These are phyloP conservation scores for Cercophora sp. DNA, from an alignment of 495 filamentous ascomycete species.

Conservation along the genomic window DNA sequence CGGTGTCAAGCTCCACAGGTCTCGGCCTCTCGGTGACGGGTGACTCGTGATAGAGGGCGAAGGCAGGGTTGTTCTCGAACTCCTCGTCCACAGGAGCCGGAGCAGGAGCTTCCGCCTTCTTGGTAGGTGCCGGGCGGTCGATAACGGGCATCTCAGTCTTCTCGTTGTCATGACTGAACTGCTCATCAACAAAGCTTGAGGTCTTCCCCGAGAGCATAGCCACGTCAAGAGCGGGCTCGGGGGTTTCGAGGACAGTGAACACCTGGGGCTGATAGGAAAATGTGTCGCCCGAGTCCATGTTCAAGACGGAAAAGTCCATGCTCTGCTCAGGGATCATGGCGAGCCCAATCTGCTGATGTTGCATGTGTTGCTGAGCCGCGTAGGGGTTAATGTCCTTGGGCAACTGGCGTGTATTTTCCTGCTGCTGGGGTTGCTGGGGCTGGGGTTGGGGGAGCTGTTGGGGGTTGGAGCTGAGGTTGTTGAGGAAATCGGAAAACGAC, in stretches of 20 bases:
- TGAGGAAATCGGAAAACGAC: conserved; percentile 78
- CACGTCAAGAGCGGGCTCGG: conserved; percentile 61
- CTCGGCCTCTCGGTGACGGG: conserved; percentile 18
- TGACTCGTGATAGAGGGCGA: conserved; percentile 59
- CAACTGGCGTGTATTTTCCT: conserved; percentile 40
- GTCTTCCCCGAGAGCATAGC: conserved; percentile 65
- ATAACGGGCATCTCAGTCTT: conserved; percentile 42
- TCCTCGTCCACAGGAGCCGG: conserved; percentile 28
- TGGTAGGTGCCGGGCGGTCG: conserved; percentile 35
- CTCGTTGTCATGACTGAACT: conserved; percentile 47
- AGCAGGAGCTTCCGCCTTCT: conserved; percentile 28
- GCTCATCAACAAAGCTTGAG: conserved; percentile 41
- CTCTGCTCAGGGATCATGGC: conserved; percentile 69
- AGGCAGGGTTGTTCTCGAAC: conserved; percentile 43
- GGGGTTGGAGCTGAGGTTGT: conserved; percentile 60
- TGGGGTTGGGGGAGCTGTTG: conserved; percentile 29
- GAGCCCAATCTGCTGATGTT: conserved; percentile 62
- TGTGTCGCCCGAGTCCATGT: conserved; percentile 44
- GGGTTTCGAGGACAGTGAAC: conserved; percentile 73
- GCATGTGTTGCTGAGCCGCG: conserved; percentile 47
- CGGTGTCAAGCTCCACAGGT: conserved; percentile 30
- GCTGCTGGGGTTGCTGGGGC: conserved; percentile 33
- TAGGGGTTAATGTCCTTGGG: conserved; percentile 65
- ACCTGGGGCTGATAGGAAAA: conserved; percentile 71
- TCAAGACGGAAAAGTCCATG: conserved; percentile 63